Base-by-base conservation (phyloP, 495 filamentous ascomycete genomes). In the Clavariopsis aquatica region DNA sequence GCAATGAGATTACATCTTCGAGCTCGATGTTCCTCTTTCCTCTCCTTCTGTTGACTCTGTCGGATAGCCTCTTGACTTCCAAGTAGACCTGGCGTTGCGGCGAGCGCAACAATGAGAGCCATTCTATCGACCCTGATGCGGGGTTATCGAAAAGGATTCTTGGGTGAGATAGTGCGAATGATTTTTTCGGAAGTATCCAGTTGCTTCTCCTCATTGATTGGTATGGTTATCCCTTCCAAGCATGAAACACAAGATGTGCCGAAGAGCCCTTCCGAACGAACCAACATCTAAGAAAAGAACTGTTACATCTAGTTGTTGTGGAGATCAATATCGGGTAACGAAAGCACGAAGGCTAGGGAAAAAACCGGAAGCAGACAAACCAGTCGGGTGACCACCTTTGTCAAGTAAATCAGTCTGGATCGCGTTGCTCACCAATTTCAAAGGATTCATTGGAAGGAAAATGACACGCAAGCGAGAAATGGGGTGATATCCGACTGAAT, bases 61-160 rank as follows among this genome's bases (percentile, higher is more conserved):
- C 55, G 55, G 19, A 58, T 58, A 26, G 55, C 55, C 29, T 58
- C 55, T 31, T 58, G 55, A n/a, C 27, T 58, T 27, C 55, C 55
- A 4, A 58, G 41, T 1, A 58, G 34, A 1, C 36, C 55, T 4
- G 55, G 55, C 13, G 36, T 19, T 31, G 55, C 41, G 1, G 27
- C 20, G 22, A 58, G 20, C 1, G 55, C 55, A 17, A 58, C n/a
- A 1, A 58, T 13, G 24, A 58, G 36, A 29, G 55, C 46, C 55
- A 58, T 58, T 43, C 9, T 8, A 17, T 9, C 38, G 3, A 10
- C 38, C 3, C 3, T n/a, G 13, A 13, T 1, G 1, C n/a, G 28
- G 2, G 38, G 13, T 17, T 43, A n/a, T 43, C 38, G 38, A n/a
- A 43, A 43, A 7, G 38, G 31, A 36, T 34, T 34, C 31, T 34